These are phyloP conservation scores for Dendrocalamus sinicus DNA, from an alignment of 176 grass and related monocot species.

Conservation along the genomic window DNA sequence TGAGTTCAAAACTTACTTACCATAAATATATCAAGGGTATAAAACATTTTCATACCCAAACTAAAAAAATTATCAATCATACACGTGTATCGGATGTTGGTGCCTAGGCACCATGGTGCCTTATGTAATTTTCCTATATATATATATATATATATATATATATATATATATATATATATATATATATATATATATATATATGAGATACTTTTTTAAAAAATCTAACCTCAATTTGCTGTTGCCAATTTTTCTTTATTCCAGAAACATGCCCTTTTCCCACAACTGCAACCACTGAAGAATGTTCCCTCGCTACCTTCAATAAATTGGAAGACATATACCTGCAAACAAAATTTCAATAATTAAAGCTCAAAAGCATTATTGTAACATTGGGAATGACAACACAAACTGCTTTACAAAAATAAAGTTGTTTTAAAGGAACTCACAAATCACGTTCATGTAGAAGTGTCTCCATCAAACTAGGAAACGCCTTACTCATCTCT, in stretches of 20 bases:
- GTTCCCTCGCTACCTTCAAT: constrained; percentile 69
- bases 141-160: no score
- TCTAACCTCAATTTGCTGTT: constrained; percentile 79
- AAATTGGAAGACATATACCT: constrained; percentile 95
- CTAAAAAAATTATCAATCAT: no score
- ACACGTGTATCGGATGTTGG: no score
- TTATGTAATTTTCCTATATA: no score
- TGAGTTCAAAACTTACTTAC: no score
- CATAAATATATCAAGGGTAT: no score
- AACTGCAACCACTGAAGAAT: constrained; percentile 91
- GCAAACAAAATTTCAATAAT: constrained; percentile 19
- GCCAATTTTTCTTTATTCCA: constrained; percentile 92
- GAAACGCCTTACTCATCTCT: constrained; percentile 97
- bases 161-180: no score
- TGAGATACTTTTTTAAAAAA: neutral
- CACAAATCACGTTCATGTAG: constrained; percentile 90
- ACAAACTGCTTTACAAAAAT: constrained; percentile 1
- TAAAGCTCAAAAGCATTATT: constrained; percentile 1
- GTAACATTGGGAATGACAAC: neutral
- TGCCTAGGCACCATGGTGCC: no score
- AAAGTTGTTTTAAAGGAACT: constrained; percentile 41
- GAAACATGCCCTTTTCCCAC: constrained; percentile 92
- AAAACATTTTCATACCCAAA: no score
- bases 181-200: neutral
- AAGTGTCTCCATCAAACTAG: constrained; percentile 88